phyloP scores from a whole-genome alignment of 306 rosid genomes.

The Calophaca sinica region DNA sequence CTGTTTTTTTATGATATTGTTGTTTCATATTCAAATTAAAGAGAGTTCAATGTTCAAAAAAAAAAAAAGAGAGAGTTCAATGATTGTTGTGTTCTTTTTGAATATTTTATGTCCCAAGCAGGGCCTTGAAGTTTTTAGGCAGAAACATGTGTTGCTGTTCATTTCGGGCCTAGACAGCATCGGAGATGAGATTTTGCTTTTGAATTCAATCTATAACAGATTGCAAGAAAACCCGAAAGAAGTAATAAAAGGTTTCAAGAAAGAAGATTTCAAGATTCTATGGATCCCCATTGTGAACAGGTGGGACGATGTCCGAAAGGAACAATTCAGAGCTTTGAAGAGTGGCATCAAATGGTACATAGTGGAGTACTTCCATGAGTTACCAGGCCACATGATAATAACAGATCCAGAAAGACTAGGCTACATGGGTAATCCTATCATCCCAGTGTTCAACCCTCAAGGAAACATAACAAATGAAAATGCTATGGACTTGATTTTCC shows the following conservation, averaged over 20 bases:
- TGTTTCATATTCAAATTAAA: too few relatives aligned
- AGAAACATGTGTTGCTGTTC: slow-evolving; percentile 42
- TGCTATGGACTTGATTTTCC: slow-evolving; percentile 45
- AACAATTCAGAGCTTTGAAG: slow-evolving; percentile 15
- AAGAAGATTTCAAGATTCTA: slow-evolving; percentile 47
- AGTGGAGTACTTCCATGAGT: slow-evolving; percentile 35
- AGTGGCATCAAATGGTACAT: slow-evolving; percentile 24
- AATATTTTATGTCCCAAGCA: slow-evolving; percentile 2
- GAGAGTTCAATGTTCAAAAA: neutral
- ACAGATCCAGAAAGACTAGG: slow-evolving; percentile 22
- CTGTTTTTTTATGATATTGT: too few relatives aligned
- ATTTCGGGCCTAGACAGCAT: slow-evolving; percentile 42
- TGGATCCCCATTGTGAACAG: slow-evolving; percentile 45
- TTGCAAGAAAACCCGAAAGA: slow-evolving; percentile 37
- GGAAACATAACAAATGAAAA: slow-evolving; percentile 6
- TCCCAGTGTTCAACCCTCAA: slow-evolving; percentile 40
- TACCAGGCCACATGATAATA: slow-evolving; percentile 44
- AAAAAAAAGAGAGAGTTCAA: too few relatives aligned
- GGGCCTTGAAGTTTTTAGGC: slow-evolving; percentile 47
- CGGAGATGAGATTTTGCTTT: slow-evolving; percentile 43
- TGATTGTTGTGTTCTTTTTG: neutral
- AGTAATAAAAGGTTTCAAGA: slow-evolving; percentile 11
- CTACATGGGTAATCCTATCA: slow-evolving; percentile 37
- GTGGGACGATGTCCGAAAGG: slow-evolving; percentile 3
- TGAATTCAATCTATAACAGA: slow-evolving; percentile 42